Conservation (phyloP, 805 yeast genomes). For the Metschnikowia kofuensis region DNA sequence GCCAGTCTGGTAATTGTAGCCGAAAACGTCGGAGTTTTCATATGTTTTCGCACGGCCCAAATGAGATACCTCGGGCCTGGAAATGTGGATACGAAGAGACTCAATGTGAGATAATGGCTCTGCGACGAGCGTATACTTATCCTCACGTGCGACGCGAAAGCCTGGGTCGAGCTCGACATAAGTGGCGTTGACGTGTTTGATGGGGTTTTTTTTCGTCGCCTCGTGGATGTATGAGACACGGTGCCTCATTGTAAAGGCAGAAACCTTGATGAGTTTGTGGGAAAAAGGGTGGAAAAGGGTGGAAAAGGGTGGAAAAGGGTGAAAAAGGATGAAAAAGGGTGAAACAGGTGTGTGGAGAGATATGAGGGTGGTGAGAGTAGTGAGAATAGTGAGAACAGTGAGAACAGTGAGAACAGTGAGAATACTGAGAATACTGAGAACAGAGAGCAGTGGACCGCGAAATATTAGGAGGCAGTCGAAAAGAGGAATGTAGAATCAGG, state of each 20-base stretch:
- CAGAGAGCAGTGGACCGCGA: too few species aligned
- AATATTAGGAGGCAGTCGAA: neutral
- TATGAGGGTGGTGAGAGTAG: too few species aligned
- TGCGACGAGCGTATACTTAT: slow-evolving; percentile 6
- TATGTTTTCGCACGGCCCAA: neutral
- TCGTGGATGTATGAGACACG: slow-evolving; percentile 15
- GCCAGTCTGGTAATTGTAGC: slow-evolving; percentile 25
- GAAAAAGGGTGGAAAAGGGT: neutral
- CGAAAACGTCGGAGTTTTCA: slow-evolving; percentile 18
- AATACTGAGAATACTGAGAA: too few species aligned
- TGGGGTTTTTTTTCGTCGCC: neutral
- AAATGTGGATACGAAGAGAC: slow-evolving; percentile 15
- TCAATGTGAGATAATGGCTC: slow-evolving; percentile 6
- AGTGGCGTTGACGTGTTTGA: slow-evolving; percentile 5
- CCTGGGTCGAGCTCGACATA: slow-evolving; percentile 8
- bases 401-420: too few species aligned
- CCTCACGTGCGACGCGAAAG: slow-evolving; percentile 10
- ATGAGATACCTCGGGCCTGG: neutral
- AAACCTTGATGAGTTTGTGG: neutral
- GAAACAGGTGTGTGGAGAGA: too few species aligned
- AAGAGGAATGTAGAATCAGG: neutral
- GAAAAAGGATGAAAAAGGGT: neutral
- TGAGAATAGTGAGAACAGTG: too few species aligned
- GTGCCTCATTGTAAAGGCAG: slow-evolving; percentile 13
- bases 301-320: neutral